Evolutionary conservation across 495 filamentous ascomycete genomes (phyloP).

Genomic region (Baudoinia panamericana): DNA sequence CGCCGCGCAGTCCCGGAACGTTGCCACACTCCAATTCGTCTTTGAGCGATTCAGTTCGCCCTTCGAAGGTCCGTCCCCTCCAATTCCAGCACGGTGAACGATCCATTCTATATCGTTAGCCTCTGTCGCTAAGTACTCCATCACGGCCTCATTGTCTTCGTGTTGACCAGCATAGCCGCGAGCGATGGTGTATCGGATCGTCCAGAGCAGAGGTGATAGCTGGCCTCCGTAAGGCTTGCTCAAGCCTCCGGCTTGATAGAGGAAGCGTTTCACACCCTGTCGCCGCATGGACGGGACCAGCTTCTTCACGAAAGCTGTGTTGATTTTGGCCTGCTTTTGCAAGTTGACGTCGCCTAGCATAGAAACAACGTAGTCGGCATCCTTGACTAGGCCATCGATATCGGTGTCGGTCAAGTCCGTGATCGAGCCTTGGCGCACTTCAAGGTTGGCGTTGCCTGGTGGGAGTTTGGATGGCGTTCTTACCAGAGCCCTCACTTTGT

Average conservation of each 20-base stretch:
- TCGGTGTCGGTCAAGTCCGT: constrained; percentile 1
- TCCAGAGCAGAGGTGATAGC: not conserved
- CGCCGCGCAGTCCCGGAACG: constrained; percentile 1
- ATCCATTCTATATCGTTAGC: constrained; percentile 2
- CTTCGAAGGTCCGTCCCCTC: not conserved
- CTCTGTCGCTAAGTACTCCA: constrained; percentile 1
- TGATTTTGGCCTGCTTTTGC: constrained; percentile 2
- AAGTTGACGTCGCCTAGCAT: constrained; percentile 2
- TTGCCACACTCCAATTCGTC: not conserved
- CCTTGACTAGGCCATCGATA: constrained; percentile 1
- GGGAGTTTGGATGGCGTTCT: not conserved
- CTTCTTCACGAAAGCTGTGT: constrained; percentile 4
- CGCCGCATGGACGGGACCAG: constrained; percentile 2
- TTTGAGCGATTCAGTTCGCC: not conserved
- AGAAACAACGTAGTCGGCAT: constrained; percentile 1
- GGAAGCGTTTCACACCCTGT: constrained; percentile 3
- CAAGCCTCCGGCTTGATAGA: constrained; percentile 5
- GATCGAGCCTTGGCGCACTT: constrained; percentile 1
- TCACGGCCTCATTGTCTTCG: constrained; percentile 4
- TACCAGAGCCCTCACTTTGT: constrained; percentile 3
- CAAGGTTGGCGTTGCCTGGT: constrained; percentile 1
- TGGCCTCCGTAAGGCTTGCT: constrained; percentile 1
- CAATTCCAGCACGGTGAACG: constrained; percentile 1
- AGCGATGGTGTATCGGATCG: not conserved
- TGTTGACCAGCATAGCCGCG: constrained; percentile 1